Evolutionary conservation across 2,329 filamentous ascomycete species (phyloP).

Genomic region (Taxawa tesnikishii): DNA sequence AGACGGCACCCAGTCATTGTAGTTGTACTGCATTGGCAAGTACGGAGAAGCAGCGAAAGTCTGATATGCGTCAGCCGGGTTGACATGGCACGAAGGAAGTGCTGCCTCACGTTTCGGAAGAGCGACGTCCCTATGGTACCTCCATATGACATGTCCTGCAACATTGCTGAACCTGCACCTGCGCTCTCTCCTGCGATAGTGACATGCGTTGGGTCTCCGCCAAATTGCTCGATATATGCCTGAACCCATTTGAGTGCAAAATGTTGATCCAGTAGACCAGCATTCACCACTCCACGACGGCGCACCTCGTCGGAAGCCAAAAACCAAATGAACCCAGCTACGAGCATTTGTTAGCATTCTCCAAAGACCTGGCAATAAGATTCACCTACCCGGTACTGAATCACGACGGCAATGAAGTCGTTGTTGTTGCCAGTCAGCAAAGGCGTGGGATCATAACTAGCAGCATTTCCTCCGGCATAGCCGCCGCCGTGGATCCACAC

Average conservation of each 20-base stretch:
- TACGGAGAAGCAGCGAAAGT: conserved; percentile 39
- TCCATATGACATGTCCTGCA: conserved; percentile 22
- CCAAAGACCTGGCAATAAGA: no score
- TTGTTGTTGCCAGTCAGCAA: conserved; percentile 36
- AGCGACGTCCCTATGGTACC: conserved; percentile 19
- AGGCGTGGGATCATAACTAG: conserved; percentile 21
- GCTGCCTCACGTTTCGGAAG: conserved; percentile 24
- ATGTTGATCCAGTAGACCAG: conserved; percentile 16
- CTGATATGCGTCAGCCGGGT: no score
- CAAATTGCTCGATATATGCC: conserved; percentile 26
- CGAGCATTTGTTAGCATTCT: conserved; percentile 14
- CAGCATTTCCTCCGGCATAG: conserved; percentile 26
- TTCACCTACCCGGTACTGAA: conserved; percentile 38
- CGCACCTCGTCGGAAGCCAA: conserved; percentile 23
- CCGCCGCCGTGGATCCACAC: conserved; percentile 26
- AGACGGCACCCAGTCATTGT: conserved; percentile 32
- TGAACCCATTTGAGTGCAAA: conserved; percentile 12
- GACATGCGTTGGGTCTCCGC: conserved; percentile 32
- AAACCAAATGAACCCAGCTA: no score
- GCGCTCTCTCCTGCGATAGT: conserved; percentile 27
- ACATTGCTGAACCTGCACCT: conserved; percentile 25
- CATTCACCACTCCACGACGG: conserved; percentile 20
- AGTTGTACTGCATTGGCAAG: conserved; percentile 41
- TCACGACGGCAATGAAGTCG: conserved; percentile 34
- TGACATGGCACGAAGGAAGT: no score